A percentile compares a stretch with the other conserved stretches of the same genome.
These are phyloP conservation scores for Senna tora DNA, from an alignment of 306 rosid genomes.

Conservation along the genomic window DNA sequence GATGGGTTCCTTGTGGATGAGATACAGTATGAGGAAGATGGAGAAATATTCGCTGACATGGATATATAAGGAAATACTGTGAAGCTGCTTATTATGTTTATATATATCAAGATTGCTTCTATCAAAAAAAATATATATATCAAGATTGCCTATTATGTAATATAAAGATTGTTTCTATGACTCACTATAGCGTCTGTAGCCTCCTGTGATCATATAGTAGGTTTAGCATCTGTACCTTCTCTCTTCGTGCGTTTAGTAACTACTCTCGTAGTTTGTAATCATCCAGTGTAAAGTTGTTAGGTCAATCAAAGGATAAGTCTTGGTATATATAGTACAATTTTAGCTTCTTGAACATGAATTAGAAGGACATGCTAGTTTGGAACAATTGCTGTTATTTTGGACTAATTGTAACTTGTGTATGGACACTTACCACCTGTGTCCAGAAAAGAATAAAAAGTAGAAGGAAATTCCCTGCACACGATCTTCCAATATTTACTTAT, in stretches of 20 bases:
- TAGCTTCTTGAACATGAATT: not conserved
- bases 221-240: constrained; percentile 27
- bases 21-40: constrained; percentile 61
- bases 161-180: constrained; percentile 36
- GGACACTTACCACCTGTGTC: too few relatives aligned
- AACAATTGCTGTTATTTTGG: not conserved
- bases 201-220: constrained; percentile 33
- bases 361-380: constrained; percentile 2
- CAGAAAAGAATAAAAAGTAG: too few relatives aligned
- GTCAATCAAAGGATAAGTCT: constrained; percentile 12
- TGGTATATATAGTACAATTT: not conserved
- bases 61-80: constrained; percentile 60
- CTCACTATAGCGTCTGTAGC: constrained; percentile 27
- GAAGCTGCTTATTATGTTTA: constrained; percentile 33
- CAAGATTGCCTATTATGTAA: constrained; percentile 44
- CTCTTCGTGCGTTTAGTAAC: constrained; percentile 32
- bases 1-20: constrained; percentile 69
- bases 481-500: not conserved
- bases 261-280: constrained; percentile 39
- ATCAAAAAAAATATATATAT: too few relatives aligned
- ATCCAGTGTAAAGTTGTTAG: constrained; percentile 32
- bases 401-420: not conserved
- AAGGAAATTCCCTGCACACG: not conserved
- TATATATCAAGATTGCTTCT: constrained; percentile 35
- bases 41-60: constrained; percentile 81